Evolutionary conservation across 148 eudicot genomes (phyloP), one percentile per base, ranked within the genome.

Genomic region (Amaranthus palmeri): DNA sequence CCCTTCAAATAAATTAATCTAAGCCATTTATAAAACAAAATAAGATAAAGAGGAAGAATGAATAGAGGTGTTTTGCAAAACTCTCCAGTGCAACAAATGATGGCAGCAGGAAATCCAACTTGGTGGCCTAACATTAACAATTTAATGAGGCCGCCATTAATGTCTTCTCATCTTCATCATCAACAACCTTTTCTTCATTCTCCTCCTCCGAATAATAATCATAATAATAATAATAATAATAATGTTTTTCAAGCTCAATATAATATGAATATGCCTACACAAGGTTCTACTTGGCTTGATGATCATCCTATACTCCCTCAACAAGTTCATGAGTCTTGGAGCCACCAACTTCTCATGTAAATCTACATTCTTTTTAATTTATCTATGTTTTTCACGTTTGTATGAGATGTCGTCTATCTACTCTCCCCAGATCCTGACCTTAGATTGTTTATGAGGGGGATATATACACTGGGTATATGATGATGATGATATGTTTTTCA

Each of bases 11-110:
- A 50, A 66, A 58, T 69, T 60, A 67, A 77, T 67, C 8, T 14
- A 0, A 72, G n/a, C 56, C 15, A 67, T 4, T 14, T 2, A 6
- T 2, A 56, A 57, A 18, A 62, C 15, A 69, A 42, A 79, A 51
- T 62, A 17, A 13, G 53, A 65, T 18, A 18, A 25, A 61, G 10
- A n/a, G 17, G 8, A 36, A 65, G 17, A 50, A 90, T 91, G 92
- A 85, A 91, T 83, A 74, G 87, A 63, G 90, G 93, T 62, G 84
- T 79, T 11, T 70, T 88, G 72, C 90, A 89, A 75, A 91, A 87
- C 85, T 82, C 87, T 43, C 84, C 88, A 74, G 86, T 87, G 83
- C 97, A 91, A 42, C 93, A 91, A 77, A 81, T 92, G 86, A 80
- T 85, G 88, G 83, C 78, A 17, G 73, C 86, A 66, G 88, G 92